Percentiles rank a stretch among this genome's conserved stretches.
These are phyloP conservation scores for Mycena epipterygia DNA, from an alignment of 768 basidiomycete genomes.

Conservation along the genomic window DNA sequence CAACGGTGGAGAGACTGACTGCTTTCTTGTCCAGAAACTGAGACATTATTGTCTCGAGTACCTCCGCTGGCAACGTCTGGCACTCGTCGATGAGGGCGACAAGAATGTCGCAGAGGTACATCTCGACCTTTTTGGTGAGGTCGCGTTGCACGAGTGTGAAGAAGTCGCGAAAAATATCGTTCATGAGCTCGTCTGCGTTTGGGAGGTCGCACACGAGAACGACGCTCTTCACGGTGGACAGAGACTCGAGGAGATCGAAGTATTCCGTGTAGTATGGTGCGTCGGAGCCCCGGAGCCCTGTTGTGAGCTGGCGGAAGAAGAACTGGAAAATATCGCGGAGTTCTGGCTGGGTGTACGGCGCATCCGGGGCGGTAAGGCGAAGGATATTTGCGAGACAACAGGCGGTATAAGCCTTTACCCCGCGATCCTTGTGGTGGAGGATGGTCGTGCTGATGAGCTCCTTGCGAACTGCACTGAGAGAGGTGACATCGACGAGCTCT, in stretches of 20 bases:
- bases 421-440: slow-evolving; percentile 94
- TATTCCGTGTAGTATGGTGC: slow-evolving; percentile 93
- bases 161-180: slow-evolving; percentile 85
- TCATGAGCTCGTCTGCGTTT: slow-evolving; percentile 86
- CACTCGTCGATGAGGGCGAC: slow-evolving; percentile 92
- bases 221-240: slow-evolving; percentile 95
- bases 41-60: slow-evolving; percentile 84
- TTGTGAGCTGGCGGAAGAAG: slow-evolving; percentile 88
- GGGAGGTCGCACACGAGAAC: slow-evolving; percentile 95
- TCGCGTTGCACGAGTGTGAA: slow-evolving; percentile 84
- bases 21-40: slow-evolving; percentile 88
- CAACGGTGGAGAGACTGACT: slow-evolving; percentile 55
- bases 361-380: slow-evolving; percentile 95
- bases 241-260: slow-evolving; percentile 92
- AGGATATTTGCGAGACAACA: slow-evolving; percentile 97
- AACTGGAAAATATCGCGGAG: slow-evolving; percentile 98
- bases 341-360: slow-evolving; percentile 91
- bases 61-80: slow-evolving; percentile 79
- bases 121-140: slow-evolving; percentile 83
- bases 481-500: slow-evolving; percentile 82
- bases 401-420: slow-evolving; percentile 94
- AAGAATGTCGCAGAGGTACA: slow-evolving; percentile 91
- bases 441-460: slow-evolving; percentile 87
- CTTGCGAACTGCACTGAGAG: slow-evolving; percentile 77
- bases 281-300: slow-evolving; percentile 81